Evolutionary conservation across 139 green algal species (phyloP).

Genomic region (Diplosphaera chodatii): DNA sequence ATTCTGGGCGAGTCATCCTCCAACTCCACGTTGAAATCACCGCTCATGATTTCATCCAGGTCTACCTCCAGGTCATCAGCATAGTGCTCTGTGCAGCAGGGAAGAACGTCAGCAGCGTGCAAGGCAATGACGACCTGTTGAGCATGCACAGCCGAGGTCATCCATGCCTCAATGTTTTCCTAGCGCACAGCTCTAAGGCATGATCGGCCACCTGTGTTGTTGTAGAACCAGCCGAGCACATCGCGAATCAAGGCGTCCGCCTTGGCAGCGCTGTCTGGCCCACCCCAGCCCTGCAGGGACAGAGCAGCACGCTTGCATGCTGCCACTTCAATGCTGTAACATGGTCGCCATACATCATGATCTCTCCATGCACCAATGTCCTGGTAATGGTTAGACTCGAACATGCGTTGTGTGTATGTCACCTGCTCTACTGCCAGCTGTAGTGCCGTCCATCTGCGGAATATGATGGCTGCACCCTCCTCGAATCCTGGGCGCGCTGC

Average conservation of each 20-base stretch:
- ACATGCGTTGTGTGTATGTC: too few species aligned
- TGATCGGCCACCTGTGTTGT: constrained; percentile 50
- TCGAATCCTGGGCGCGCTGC: constrained; percentile 52
- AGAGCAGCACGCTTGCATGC: too few species aligned
- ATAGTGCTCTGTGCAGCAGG: constrained; percentile 66
- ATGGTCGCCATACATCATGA: too few species aligned
- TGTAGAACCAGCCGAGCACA: constrained; percentile 80
- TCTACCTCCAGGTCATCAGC: constrained; percentile 67
- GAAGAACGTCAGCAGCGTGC: too few species aligned
- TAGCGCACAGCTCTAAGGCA: too few species aligned
- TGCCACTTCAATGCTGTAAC: too few species aligned
- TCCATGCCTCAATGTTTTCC: too few species aligned
- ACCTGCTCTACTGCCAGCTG: constrained; percentile 75
- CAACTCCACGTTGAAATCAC: constrained; percentile 70
- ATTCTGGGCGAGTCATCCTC: constrained; percentile 64
- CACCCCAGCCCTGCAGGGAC: constrained; percentile 68
- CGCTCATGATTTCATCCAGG: constrained; percentile 46
- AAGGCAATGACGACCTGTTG: too few species aligned
- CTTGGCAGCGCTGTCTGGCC: constrained; percentile 63
- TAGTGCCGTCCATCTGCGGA: constrained; percentile 82
- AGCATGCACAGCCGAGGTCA: too few species aligned
- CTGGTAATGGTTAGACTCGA: too few species aligned
- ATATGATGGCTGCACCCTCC: constrained; percentile 58
- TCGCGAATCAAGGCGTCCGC: constrained; percentile 63
- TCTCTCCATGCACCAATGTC: not conserved